Percentiles rank a stretch among this genome's conserved stretches.
phyloP scores from a whole-genome alignment of 2,329 filamentous ascomycete genomes.

The Phialemoniopsis sp. region DNA sequence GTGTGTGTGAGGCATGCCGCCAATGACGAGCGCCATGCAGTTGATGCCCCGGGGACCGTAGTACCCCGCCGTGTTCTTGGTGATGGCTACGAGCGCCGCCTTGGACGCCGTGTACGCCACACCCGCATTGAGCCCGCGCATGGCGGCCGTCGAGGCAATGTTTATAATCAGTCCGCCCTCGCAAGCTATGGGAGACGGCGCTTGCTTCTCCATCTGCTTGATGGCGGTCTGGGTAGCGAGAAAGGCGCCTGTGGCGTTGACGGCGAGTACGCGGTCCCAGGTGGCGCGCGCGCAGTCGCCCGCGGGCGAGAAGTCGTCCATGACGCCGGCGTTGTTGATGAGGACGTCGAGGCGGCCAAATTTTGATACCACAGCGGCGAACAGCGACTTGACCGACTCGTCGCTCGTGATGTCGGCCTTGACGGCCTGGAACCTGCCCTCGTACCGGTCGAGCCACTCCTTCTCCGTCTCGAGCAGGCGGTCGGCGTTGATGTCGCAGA shows the following conservation, averaged over 20 bases:
- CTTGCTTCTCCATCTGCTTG: constrained; percentile 37
- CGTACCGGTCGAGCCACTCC: constrained; percentile 15
- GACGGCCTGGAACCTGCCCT: constrained; percentile 17
- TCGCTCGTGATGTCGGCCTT: constrained; percentile 24
- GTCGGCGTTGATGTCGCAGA: constrained; percentile 25
- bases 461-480: constrained; percentile 16
- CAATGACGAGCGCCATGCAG: constrained; percentile 44
- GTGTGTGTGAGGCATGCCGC: constrained; percentile 42
- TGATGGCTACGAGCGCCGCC: constrained; percentile 22
- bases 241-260: constrained; percentile 54
- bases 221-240: constrained; percentile 47
- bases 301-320: constrained; percentile 51
- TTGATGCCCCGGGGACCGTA: constrained; percentile 51
- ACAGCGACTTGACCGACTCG: constrained; percentile 20
- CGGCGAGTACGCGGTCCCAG: constrained; percentile 49
- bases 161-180: constrained; percentile 46
- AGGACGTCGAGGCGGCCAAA: constrained; percentile 45
- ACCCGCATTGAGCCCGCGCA: no score
- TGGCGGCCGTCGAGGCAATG: constrained; percentile 41
- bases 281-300: constrained; percentile 36
- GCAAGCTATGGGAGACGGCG: no score
- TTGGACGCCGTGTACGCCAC: constrained; percentile 21
- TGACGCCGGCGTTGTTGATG: constrained; percentile 54
- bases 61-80: constrained; percentile 52
- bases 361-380: constrained; percentile 20